Evolutionary conservation across 768 basidiomycete genomes (phyloP), one percentile per base, ranked within the genome.

Genomic region (Mycena polygramma): DNA sequence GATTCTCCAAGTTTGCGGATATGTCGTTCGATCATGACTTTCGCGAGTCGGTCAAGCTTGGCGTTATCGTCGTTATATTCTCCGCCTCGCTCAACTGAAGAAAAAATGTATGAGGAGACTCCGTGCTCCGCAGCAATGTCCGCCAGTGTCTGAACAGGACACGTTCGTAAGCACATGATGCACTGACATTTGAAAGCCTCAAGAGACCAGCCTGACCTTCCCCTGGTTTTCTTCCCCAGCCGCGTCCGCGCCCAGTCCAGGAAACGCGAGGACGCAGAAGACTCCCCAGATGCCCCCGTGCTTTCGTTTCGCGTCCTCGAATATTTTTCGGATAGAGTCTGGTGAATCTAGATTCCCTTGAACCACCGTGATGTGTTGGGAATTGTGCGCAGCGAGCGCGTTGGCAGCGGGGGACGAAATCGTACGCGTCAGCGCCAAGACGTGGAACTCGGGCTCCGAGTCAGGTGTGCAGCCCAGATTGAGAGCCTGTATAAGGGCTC

Each of bases 191-290:
- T n/a, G n/a, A n/a, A n/a, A 14, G 6, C 79, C 45, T 43, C n/a
- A n/a, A n/a, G n/a, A n/a, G n/a, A n/a, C n/a, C n/a, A n/a, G n/a
- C n/a, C n/a, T n/a, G n/a, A 83, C 84, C 76, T 80, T 84, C 20
- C 84, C 84, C 63, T 84, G 84, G 26, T 72, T 75, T 67, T 81
- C 81, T 57, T 83, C 82, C 4, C 80, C 82, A 39, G 82, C 79
- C 14, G 81, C 81, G 61, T 79, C 79, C 6, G 79, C 82, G 19
- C 84, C 83, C 15, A 85, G 79, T 14, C 84, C 84, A 0, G 84
- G 83, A 66, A 79, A 85, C 9, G 80, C 81, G 1, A 84, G 76
- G 37, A 79, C 80, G 36, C 80, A 78, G 65, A 81, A 84, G 4
- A 85, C 83, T 14, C 83, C 84, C 80, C 80, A 85, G 11, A 84